Base-by-base conservation (phyloP, 2,329 filamentous ascomycete genomes). In the Aspergillus sp. region DNA sequence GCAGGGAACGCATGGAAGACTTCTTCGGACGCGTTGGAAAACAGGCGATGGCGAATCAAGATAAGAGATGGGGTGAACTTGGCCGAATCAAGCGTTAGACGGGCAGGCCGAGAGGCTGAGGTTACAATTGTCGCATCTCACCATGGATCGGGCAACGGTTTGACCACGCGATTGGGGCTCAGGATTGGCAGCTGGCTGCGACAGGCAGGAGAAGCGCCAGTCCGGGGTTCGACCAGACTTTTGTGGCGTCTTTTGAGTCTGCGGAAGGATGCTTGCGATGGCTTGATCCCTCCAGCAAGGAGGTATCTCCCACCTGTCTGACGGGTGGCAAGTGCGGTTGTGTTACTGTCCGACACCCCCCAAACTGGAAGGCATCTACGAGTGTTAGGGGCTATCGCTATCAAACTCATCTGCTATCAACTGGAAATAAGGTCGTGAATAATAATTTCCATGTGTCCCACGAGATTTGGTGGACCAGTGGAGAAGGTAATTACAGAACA, bases 71-170 rank as follows among this genome's bases (percentile, higher is more conserved):
- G 22, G 30, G 11, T 45, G 30, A 25, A 47, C 45, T 56, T 38
- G 22, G 30, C 48, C 55, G 23, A 22, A 56, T 48, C 38, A 46
- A 46, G 38, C 23, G 23, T 17, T n/a, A 50, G 52, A 57, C 52
- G 59, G 53, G 34, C 30, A 46, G 38, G 59, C 59, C 59, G 59
- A 60, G 59, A 59, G 52, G 51, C 62, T 64, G 62, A 64, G 59
- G 62, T 64, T 62, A 59, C 62, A 64, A 49, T 59, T 41, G 25
- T 38, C 43, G 41, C 38, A 53, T 54, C 57, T 54, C 41, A 59
- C 48, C 51, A 57, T 61, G 59, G 62, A 60, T 52, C 51, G 62
- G 55, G 59, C 59, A 55, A 60, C 57, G 31, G 54, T 23, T 51
- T 25, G 31, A 23, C 55, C 55, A 45, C 47, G 55, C 55, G 47